These are phyloP conservation scores for Hansenula sp. DNA, from an alignment of 1,139 yeast species.

Conservation along the genomic window DNA sequence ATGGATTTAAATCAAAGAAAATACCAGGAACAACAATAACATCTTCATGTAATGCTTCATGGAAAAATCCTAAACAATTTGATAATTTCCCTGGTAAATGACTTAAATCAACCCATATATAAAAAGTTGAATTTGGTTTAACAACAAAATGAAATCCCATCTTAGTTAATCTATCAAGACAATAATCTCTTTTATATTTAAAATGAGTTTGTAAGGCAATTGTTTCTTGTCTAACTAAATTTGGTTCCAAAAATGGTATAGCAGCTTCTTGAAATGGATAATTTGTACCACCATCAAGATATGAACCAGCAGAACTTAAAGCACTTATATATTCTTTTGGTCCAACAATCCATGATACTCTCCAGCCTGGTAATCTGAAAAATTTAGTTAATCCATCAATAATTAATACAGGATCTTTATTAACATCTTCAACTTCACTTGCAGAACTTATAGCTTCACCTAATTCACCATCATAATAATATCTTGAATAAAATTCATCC, in stretches of 20 bases:
- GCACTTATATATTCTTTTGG: conserved; percentile 61
- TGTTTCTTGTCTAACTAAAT: conserved; percentile 49
- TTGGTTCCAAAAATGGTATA: conserved; percentile 51
- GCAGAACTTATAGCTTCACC: conserved; percentile 58
- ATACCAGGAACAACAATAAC: conserved; percentile 67
- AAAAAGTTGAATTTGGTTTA: conserved; percentile 60
- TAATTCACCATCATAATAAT: conserved; percentile 53
- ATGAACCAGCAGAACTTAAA: conserved; percentile 60
- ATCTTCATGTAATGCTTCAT: conserved; percentile 60
- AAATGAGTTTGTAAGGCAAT: conserved; percentile 59
- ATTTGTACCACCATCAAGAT: conserved; percentile 62
- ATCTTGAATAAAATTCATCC: conserved; percentile 67
- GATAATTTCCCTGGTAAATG: conserved; percentile 57
- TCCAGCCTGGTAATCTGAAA: conserved; percentile 66
- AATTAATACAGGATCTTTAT: conserved; percentile 58
- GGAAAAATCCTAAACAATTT: conserved; percentile 64
- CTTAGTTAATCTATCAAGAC: conserved; percentile 43
- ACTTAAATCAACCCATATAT: conserved; percentile 57
- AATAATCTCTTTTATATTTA: conserved; percentile 57
- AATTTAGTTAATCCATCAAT: conserved; percentile 64
- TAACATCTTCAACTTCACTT: conserved; percentile 51
- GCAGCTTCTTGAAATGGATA: conserved; percentile 66
- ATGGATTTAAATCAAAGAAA: conserved; percentile 62
- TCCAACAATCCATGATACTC: conserved; percentile 66
- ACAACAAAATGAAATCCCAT: conserved; percentile 57